Conservation (phyloP, 2,329 filamentous ascomycete genomes). For the Colletotrichum acutatum region DNA sequence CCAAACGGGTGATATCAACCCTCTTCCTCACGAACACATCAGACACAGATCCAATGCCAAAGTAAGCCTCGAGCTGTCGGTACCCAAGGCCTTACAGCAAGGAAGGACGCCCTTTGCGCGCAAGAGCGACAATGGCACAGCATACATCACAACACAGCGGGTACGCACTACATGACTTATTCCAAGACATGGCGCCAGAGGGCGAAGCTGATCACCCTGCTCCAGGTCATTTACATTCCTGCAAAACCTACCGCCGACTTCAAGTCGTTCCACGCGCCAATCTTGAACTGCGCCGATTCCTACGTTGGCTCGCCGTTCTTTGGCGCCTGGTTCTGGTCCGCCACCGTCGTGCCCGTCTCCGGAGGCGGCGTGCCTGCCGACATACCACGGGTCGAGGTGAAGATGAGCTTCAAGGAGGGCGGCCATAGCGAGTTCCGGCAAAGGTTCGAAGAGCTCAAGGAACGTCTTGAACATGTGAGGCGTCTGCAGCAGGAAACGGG, state of each 20-base stretch:
- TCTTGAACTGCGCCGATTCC: slow-evolving; percentile 88
- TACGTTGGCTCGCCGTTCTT: slow-evolving; percentile 91
- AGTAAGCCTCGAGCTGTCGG: slow-evolving; percentile 80
- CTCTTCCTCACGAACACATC: slow-evolving; percentile 84
- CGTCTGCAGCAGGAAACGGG: slow-evolving; percentile 78
- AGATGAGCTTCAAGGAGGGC: slow-evolving; percentile 91
- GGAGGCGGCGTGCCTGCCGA: slow-evolving; percentile 84
- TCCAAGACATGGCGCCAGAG: not conserved
- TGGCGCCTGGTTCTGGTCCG: slow-evolving; percentile 90
- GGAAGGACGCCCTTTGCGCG: slow-evolving; percentile 73
- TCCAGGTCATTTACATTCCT: slow-evolving; percentile 88
- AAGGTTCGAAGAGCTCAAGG: slow-evolving; percentile 85
- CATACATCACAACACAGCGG: slow-evolving; percentile 87
- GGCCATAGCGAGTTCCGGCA: slow-evolving; percentile 93
- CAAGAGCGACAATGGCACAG: slow-evolving; percentile 78
- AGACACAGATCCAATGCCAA: slow-evolving; percentile 84
- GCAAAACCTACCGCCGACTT: slow-evolving; percentile 74
- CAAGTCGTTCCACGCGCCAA: slow-evolving; percentile 89
- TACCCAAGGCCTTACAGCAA: slow-evolving; percentile 71
- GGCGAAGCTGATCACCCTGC: slow-evolving; percentile 17
- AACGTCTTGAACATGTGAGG: slow-evolving; percentile 82
- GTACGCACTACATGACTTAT: slow-evolving; percentile 60
- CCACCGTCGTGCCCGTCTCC: slow-evolving; percentile 80
- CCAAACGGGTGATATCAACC: slow-evolving; percentile 78
- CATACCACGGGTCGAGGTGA: slow-evolving; percentile 80